These are phyloP conservation scores for Pseudohalonectria lignicola DNA, from an alignment of 2,329 filamentous ascomycete genomes.

Conservation along the genomic window DNA sequence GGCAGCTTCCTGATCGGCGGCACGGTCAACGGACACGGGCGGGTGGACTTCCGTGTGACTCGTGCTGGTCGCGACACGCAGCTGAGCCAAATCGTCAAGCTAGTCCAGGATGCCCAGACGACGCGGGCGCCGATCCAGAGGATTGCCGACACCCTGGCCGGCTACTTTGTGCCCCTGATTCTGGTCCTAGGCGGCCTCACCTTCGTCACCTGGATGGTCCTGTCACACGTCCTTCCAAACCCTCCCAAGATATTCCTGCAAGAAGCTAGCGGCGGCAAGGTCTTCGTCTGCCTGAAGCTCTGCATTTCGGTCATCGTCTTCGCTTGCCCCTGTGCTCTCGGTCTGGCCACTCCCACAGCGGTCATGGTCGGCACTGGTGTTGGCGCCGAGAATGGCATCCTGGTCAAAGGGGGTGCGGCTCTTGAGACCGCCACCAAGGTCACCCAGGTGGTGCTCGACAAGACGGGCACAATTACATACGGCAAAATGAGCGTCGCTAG, in stretches of 20 bases:
- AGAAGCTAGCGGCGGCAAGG: conserved; percentile 71
- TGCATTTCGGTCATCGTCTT: conserved; percentile 99
- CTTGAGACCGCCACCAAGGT: conserved; percentile 85
- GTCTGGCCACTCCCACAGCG: conserved; percentile 87
- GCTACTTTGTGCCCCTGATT: conserved; percentile 88
- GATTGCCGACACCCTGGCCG: conserved; percentile 80
- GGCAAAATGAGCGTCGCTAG: conserved; percentile 91
- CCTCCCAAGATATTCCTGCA: conserved; percentile 84
- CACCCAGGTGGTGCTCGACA: conserved; percentile 84
- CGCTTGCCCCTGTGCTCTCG: conserved; percentile 93
- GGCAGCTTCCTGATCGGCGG: conserved; percentile 77
- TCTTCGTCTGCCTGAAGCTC: conserved; percentile 95
- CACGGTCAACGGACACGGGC: conserved; percentile 88
- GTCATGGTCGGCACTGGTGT: conserved; percentile 99
- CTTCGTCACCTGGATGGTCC: conserved; percentile 86
- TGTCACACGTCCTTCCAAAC: conserved; percentile 73
- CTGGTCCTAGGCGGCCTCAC: conserved; percentile 74
- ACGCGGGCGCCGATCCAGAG: conserved; percentile 89
- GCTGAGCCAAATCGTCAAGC: conserved; percentile 92
- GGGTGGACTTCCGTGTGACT: conserved; percentile 85
- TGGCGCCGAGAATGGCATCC: conserved; percentile 86
- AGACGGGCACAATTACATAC: conserved; percentile 89
- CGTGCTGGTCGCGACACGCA: conserved; percentile 91
- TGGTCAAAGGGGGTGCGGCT: conserved; percentile 94
- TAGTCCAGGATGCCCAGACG: conserved; percentile 97